Percentiles rank a stretch among this genome's conserved stretches.
Evolutionary conservation across 177 flowering plant genomes (phyloP).

Genomic region (Vitis hybrid): DNA sequence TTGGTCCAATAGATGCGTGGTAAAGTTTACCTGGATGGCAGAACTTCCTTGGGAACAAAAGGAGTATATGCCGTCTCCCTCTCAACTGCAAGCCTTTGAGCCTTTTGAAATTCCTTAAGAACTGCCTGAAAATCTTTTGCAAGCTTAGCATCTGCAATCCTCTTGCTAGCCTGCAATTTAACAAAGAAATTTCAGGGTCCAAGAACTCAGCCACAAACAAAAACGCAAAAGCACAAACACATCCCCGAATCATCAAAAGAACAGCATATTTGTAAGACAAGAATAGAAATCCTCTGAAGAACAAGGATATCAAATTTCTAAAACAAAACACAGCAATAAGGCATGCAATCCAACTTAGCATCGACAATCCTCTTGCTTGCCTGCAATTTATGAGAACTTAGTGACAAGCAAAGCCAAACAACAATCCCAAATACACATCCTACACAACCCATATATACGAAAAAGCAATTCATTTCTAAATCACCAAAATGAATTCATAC

Average conservation of each 20-base stretch:
- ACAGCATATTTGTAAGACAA: too few relatives aligned
- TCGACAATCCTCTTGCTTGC: slow-evolving; percentile 51
- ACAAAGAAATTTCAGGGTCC: background rate
- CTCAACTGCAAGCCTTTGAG: slow-evolving; percentile 85
- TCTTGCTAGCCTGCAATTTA: slow-evolving; percentile 68
- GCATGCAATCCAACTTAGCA: slow-evolving; percentile 31
- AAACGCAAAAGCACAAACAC: background rate
- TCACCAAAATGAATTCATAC: too few relatives aligned
- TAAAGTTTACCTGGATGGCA: slow-evolving; percentile 60
- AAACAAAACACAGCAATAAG: too few relatives aligned
- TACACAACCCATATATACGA: too few relatives aligned
- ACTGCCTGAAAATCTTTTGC: slow-evolving; percentile 88
- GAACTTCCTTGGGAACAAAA: slow-evolving; percentile 53
- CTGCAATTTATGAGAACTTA: too few relatives aligned
- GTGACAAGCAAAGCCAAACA: too few relatives aligned
- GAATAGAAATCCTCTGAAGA: too few relatives aligned
- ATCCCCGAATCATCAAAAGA: too few relatives aligned
- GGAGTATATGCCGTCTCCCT: slow-evolving; percentile 82
- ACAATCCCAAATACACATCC: too few relatives aligned
- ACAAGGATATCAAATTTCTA: too few relatives aligned
- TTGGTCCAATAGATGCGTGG: background rate
- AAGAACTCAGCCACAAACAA: background rate
- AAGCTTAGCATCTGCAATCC: slow-evolving; percentile 87
- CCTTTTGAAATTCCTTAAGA: slow-evolving; percentile 86
- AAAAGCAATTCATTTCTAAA: too few relatives aligned